Base-by-base conservation (phyloP, 345 rosid species). In the Ceriops zippeliana region DNA sequence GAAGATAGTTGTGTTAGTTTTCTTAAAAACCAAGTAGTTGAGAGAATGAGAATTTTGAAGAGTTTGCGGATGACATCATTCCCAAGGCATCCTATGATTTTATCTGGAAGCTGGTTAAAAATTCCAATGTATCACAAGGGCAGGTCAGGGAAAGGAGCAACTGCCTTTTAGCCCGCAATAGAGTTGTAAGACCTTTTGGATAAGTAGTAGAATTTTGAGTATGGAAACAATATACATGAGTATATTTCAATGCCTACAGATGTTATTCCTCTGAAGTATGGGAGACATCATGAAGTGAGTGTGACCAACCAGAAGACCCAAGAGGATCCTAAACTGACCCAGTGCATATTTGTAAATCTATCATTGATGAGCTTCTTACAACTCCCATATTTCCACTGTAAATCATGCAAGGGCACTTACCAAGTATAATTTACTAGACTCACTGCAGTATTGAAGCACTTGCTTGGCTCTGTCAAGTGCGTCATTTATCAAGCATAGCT, bases 361-460 rank as follows among this genome's bases (percentile, higher is more conserved):
- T 35, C 3, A 3, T n/a, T 15, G 37, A 54, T 32, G 54, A 70
- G 7, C 19, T 60, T 42, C 60, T 46, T 66, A 59, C 6, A n/a
- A 51, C 66, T 32, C n/a, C 32, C 54, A 65, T 2, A 27, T 61
- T 61, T 47, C 31, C 68, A 24, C 26, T 28, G 16, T 10, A 13
- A 64, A 59, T 7, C 52, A 37, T 7, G 34, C 6, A 2, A 35
- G 24, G 19, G 31, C 27, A 75, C 89, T 19, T 52, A 89, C 98
- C 97, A 89, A 82, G 80, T 91, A 91, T 60, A 93, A 90, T 80
- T 85, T 87, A 67, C 98, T 93, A 26, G 91, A 88, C 63, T 89
- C 91, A 30, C 85, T 73, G 83, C 91, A 91, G 72, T 84, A 62
- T 58, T 67, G 88, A 78, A 91, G 96, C 78, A 89, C 77, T 52